Base-by-base conservation (phyloP, 2,329 filamentous ascomycete genomes). In the Cryphonectria naterciae region DNA sequence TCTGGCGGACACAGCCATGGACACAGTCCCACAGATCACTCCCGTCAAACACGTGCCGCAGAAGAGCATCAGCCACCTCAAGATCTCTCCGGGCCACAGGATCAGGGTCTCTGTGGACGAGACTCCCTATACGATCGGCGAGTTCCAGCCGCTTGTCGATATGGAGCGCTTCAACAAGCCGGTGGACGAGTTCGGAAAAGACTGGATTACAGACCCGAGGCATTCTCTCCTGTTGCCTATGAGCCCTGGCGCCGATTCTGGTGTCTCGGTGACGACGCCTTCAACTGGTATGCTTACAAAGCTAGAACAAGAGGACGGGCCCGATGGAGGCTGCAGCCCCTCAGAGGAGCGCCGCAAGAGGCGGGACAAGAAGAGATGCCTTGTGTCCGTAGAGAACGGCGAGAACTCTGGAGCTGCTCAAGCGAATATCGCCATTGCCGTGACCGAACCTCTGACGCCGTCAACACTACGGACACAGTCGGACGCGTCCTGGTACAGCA, bases 71-170 rank as follows among this genome's bases (percentile, higher is more conserved):
- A 78, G 77, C 61, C 75, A 79, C 54, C 74, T 79, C 60, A 77
- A 77, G 52, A 75, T 76, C 49, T 67, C 67, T 28, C 77, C 78
- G 54, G 78, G 76, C 54, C 80, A 83, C 69, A 80, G 79, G 39
- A 76, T 80, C 46, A 80, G 80, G 68, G 73, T 83, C 60, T 85
- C 84, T 1, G 76, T 83, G 2, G 85, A 86, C 52, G 84, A 86
- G 72, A 84, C 79, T 75, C 88, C 82, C 68, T 92, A 85, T 84
- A 89, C 82, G 75, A 91, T 93, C 67, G 91, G 91, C 6, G 86
- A 88, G 17, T 92, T 92, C 79, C 85, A 89, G 74, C 91, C 93
- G 0, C 80, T 94, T 4, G 79, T 94, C 11, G 89, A 93, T 72
- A 81, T 90, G 76, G 83, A 86, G 54, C 83, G 85, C 10, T 89